Percentiles rank a stretch among this genome's conserved stretches.
Evolutionary conservation across 163 green algal species (phyloP).

Genomic region (Chloromonas sp.): DNA sequence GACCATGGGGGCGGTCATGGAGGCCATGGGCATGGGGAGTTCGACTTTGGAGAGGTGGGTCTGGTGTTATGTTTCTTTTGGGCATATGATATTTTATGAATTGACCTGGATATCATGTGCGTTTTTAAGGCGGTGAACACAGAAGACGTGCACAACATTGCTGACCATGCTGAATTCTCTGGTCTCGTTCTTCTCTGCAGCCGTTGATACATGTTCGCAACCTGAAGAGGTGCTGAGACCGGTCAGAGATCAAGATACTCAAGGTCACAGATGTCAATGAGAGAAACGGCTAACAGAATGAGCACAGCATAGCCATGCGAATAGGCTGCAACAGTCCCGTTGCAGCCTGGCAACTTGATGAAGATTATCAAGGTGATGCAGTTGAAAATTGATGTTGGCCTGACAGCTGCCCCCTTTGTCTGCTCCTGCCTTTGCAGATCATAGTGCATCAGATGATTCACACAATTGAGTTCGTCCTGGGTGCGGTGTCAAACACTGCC

Average conservation of each 20-base stretch:
- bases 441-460: conserved; percentile 90
- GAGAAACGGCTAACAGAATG: too few relatives aligned
- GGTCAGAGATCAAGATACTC: too few relatives aligned
- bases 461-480: conserved; percentile 99
- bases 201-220: too few relatives aligned
- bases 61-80: too few relatives aligned
- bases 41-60: conserved; percentile 85
- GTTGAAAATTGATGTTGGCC: not conserved
- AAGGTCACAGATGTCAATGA: too few relatives aligned
- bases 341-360: too few relatives aligned
- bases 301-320: not conserved
- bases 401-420: not conserved
- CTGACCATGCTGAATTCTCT: too few relatives aligned
- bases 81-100: too few relatives aligned
- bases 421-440: not conserved
- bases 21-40: conserved; percentile 48
- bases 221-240: conserved; percentile 15
- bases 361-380: not conserved
- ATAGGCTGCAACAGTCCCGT: not conserved
- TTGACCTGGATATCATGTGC: too few relatives aligned
- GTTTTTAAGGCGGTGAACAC: too few relatives aligned
- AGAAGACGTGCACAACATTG: too few relatives aligned
- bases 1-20: not conserved
- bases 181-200: too few relatives aligned
- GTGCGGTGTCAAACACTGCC: conserved; percentile 96